Percentiles rank a stretch among this genome's conserved stretches.
Evolutionary conservation across 495 filamentous ascomycete genomes (phyloP).

Genomic region (Penicillium herquei): DNA sequence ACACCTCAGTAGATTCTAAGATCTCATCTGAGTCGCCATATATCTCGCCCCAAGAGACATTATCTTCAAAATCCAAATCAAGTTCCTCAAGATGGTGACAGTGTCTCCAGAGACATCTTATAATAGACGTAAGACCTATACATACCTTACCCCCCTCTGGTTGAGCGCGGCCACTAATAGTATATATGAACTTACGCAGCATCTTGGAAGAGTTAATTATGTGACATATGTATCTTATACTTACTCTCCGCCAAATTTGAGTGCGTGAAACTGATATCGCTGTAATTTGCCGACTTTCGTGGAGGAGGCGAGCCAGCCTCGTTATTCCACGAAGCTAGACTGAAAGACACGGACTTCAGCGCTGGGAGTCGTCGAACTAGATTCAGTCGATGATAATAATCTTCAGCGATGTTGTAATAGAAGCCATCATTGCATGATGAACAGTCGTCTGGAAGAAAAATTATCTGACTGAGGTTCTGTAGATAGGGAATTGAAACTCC

Average conservation of each 20-base stretch:
- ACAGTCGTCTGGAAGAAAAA: constrained; percentile 5
- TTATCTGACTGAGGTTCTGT: constrained; percentile 2
- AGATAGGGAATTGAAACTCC: constrained; percentile 3
- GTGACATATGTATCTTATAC: neutral
- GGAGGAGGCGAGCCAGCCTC: constrained; percentile 2
- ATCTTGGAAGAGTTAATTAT: constrained; percentile 1
- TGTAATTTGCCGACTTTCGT: constrained; percentile 3
- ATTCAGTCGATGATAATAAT: constrained; percentile 1
- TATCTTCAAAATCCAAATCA: neutral
- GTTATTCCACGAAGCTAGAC: neutral
- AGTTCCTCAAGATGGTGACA: neutral
- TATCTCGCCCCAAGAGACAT: neutral
- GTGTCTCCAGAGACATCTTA: constrained; percentile 1
- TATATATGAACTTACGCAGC: neutral
- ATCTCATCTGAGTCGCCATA: neutral
- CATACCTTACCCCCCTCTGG: neutral
- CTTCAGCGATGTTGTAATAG: neutral
- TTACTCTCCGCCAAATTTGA: neutral
- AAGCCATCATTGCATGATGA: neutral
- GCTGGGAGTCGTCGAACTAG: constrained; percentile 1
- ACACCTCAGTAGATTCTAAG: neutral
- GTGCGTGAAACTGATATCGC: constrained; percentile 4
- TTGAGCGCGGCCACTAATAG: neutral
- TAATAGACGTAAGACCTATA: neutral
- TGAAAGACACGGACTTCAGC: constrained; percentile 4